Conservation (phyloP, 2,329 filamentous ascomycete genomes). For the Phyllosticta citriasiana region DNA sequence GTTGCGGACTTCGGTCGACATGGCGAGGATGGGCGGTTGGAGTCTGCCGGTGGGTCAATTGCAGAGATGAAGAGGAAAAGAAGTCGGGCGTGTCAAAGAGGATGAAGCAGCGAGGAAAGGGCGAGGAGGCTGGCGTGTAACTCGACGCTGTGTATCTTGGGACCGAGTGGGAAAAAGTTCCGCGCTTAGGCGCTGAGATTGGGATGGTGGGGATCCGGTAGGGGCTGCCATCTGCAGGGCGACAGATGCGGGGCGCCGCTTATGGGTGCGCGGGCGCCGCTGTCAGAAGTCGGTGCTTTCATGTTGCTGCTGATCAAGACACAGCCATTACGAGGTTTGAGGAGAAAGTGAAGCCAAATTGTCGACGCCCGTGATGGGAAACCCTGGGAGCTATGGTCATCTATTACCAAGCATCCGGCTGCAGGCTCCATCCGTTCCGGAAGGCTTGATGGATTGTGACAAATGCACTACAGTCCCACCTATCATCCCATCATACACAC, state of each 20-base stretch:
- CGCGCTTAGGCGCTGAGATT: neutral
- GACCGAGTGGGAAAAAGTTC: neutral
- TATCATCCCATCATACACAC: too few relatives aligned
- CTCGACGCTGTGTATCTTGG: neutral
- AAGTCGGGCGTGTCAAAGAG: neutral
- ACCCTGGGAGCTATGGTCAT: constrained; percentile 5
- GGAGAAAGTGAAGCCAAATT: neutral
- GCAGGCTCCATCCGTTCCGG: neutral
- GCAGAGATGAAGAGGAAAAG: neutral
- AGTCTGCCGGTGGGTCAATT: neutral
- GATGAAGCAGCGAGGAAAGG: neutral
- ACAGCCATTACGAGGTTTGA: neutral
- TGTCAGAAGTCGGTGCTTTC: neutral
- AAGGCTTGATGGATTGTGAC: neutral
- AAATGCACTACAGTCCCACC: neutral
- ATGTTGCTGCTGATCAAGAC: neutral
- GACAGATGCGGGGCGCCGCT: neutral
- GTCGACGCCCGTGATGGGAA: neutral
- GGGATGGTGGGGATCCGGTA: neutral
- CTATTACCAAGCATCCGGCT: constrained; percentile 5
- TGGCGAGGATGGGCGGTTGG: neutral
- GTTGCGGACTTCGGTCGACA: constrained; percentile 5
- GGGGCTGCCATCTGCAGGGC: neutral
- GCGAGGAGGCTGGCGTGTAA: neutral
- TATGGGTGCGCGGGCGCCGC: neutral